Evolutionary conservation across 2,329 filamentous ascomycete genomes (phyloP), one percentile per base, ranked within the genome.

Genomic region (Sclerotinia minor): DNA sequence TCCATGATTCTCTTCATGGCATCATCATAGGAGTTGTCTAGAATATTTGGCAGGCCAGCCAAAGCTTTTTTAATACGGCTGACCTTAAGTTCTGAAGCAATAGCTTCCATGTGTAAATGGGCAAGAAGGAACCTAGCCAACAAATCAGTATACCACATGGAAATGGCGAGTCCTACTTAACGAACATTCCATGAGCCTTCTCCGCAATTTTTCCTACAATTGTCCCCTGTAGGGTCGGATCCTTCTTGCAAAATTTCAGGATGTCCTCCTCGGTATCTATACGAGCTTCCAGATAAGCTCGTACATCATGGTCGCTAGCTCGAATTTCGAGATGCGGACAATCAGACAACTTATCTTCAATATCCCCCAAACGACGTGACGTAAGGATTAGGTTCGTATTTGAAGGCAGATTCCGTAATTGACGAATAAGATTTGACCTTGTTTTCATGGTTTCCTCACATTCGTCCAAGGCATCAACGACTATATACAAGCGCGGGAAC

Each of bases 1-100:
- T 74, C 7, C 38, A 41, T 35, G 19, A 78, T 65, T 41, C 81
- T 75, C 2, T 79, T 44, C 74, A 85, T 80, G 0, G 79, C 78
- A 0, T 79, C 69, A 0, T 77, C 67, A 53, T 86, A 86, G 2
- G 54, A 68, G 15, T 32, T 47, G 35, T 68, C 53, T 2, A 69
- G 24, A 15, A 44, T 50, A 35, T 60, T 57, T 0, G 75, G 72
- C 0, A 82, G 67, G 0, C 64, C 69, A 15, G 71, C 47, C 7
- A 82, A 69, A 8, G 75, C 71, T 4, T 64, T 67, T 38, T 68
- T 68, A 17, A 81, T 71, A 3, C 71, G 70, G 47, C 76, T 78
- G 0, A 63, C 41, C 1, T 74, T 75, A 17, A 49, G 69, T 61
- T 77, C 75, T 19, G 71, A 72, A 24, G 67, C 61, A 2, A 80